Base-by-base conservation (phyloP, 139 green algal species). In the Micractinium conductrix region DNA sequence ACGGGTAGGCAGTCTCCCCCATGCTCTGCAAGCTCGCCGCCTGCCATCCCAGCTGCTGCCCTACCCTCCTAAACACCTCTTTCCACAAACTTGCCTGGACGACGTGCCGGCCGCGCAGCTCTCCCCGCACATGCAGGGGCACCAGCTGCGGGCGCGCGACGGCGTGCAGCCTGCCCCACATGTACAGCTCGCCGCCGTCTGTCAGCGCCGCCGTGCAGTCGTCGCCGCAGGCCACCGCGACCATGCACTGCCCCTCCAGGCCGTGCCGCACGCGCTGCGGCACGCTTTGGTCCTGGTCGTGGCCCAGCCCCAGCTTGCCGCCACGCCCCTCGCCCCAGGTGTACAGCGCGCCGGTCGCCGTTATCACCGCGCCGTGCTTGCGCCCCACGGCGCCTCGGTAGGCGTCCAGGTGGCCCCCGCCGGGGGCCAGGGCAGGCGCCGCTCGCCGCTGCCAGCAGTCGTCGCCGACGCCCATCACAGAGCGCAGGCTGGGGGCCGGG, bases 131-230 rank as follows among this genome's bases (percentile, higher is more conserved):
- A 21, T 71, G 80, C n/a, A 83, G 45, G n/a, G 80, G 80, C 72
- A 85, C 68, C 62, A 87, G 53, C 71, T 81, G 81, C 81, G 71
- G 67, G 6, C 28, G 43, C 35, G 40, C 21, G 43, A 75, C 85
- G 5, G 44, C 78, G 44, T 68, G 74, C 40, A 87, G 79, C 50
- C 82, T 60, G 0, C 96, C 96, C 96, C 96, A 98, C 30, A 91
- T 95, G 85, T 89, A 97, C 6, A 98, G 84, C 58, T 79, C 71
- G 3, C 94, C 93, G 26, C 91, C 89, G 22, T 78, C 55, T 33
- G 87, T 93, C 42, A 97, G 85, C 5, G 93, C 94, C 37, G 93
- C 93, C 0, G 93, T 93, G 82, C 88, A 91, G 68, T 85, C 86
- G 69, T 95, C 92, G 70, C 89, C 87, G 84, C 89, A 93, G 7